Evolutionary conservation across 352 stramenopile species (phyloP), one percentile per base, ranked within the genome.

Genomic region (Phytophthora quininea): DNA sequence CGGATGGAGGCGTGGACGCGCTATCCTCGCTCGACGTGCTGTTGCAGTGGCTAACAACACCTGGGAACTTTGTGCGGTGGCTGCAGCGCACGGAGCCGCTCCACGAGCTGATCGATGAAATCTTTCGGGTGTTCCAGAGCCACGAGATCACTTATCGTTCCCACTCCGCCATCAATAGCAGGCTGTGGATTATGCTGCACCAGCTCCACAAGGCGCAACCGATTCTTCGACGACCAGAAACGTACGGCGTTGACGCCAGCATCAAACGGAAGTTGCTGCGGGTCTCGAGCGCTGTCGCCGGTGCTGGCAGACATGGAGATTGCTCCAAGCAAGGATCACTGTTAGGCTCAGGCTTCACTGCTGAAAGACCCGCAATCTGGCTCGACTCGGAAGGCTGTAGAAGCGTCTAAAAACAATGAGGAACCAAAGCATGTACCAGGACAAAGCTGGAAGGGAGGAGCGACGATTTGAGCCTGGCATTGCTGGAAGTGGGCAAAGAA

Each of bases 31-130:
- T 68, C 11, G 38, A 50, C 7, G 45, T 62, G 37, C 33, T 68
- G 8, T 33, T 68, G 35, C 45, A 57, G 19, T 68, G 61, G 45
- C 33, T 57, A 33, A 3, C 46, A 46, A 68, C 33, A 38, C 35
- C 61, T 7, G 61, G 61, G 9, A 68, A 68, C 52, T 53, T 53
- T 53, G 52, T 7, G 2, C 53, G 61, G 24, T 68, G 63, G 63
- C 50, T 50, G 8, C 50, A 53, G 27, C 10, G 14, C 33, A 65
- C 15, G 57, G 57, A 40, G 12, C 60, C 57, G 5, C 33, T 35
- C 11, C 24, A 14, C 19, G 19, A 12, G 10, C 8, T 71, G 43
- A 43, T 29, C 15, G 7, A 3, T 32, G 63, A 71, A 37, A 52
- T 71, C 31, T 67, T 58, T 31, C 49, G 62, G 40, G 32, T 67